phyloP scores from a whole-genome alignment of 805 yeast genomes.

The Scheffersomyces stipitis region DNA sequence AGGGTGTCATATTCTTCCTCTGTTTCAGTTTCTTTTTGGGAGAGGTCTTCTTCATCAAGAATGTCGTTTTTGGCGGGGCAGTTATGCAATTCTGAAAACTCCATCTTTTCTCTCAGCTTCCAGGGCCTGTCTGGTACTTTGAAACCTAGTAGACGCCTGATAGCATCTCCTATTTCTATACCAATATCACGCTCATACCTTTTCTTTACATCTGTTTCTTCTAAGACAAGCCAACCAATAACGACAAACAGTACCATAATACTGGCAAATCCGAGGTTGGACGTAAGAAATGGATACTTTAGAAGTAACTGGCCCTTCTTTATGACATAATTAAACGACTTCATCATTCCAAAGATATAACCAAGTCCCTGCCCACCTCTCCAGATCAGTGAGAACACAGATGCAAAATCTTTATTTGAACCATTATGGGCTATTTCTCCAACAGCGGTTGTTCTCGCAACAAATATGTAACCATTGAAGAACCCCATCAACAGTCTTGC shows the following conservation, averaged over 20 bases:
- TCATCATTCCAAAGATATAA: conserved; percentile 11
- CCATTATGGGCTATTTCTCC: conserved; percentile 14
- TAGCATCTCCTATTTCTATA: conserved; percentile 3
- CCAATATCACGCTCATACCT: conserved; percentile 16
- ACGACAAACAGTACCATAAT: conserved; percentile 12
- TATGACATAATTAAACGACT: too few species aligned
- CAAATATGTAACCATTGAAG: conserved; percentile 13
- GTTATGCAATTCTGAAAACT: not conserved
- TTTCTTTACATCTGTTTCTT: conserved; percentile 18
- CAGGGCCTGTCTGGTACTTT: not conserved
- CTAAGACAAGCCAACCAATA: conserved; percentile 20
- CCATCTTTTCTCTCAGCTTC: not conserved
- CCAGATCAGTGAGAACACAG: conserved; percentile 12
- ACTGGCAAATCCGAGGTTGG: conserved; percentile 22
- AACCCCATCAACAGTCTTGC: conserved; percentile 53
- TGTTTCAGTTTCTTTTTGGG: not conserved
- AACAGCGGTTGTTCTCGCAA: conserved; percentile 9
- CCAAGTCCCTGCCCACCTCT: conserved; percentile 14
- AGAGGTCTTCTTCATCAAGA: not conserved
- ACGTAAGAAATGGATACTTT: conserved; percentile 21
- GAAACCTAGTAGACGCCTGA: not conserved
- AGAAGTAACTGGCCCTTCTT: conserved; percentile 7
- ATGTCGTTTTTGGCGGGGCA: not conserved
- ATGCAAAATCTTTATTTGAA: conserved; percentile 13
- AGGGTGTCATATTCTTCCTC: not conserved